These are phyloP conservation scores for Sarocladiaceae sp. DNA, from an alignment of 2,329 filamentous ascomycete genomes.

Conservation along the genomic window DNA sequence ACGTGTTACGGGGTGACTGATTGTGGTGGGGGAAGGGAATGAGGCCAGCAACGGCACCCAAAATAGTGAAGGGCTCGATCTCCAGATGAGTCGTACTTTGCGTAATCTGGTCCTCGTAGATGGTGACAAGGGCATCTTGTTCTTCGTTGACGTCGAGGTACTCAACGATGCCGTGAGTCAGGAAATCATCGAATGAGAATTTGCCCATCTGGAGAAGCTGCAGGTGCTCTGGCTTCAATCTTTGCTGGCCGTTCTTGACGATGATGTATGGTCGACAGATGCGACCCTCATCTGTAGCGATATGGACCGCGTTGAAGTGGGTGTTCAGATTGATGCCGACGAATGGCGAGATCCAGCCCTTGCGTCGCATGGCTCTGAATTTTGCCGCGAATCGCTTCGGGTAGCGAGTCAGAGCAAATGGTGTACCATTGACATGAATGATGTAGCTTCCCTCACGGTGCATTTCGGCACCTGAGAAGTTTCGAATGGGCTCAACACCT, in stretches of 20 bases:
- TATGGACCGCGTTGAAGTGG: slow-evolving; percentile 86
- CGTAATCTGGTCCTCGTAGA: slow-evolving; percentile 82
- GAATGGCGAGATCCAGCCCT: slow-evolving; percentile 91
- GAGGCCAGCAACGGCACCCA: slow-evolving; percentile 90
- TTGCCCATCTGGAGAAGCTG: slow-evolving; percentile 77
- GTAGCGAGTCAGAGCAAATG: slow-evolving; percentile 78
- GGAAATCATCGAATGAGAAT: slow-evolving; percentile 89
- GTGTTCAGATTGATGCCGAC: slow-evolving; percentile 95
- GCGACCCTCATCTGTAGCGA: slow-evolving; percentile 93
- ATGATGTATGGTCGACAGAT: slow-evolving; percentile 96
- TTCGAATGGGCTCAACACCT: slow-evolving; percentile 72
- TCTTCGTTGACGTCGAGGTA: slow-evolving; percentile 98
- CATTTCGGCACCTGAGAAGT: slow-evolving; percentile 73
- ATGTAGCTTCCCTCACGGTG: slow-evolving; percentile 81
- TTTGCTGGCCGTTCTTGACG: slow-evolving; percentile 81
- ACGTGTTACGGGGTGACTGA: slow-evolving; percentile 96
- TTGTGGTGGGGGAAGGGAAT: slow-evolving; percentile 99
- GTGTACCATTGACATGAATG: slow-evolving; percentile 93
- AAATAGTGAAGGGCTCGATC: slow-evolving; percentile 95
- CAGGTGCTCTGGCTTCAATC: slow-evolving; percentile 73
- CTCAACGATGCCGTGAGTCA: slow-evolving; percentile 85
- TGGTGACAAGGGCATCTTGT: slow-evolving; percentile 89
- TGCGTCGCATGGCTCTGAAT: slow-evolving; percentile 82
- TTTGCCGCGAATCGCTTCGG: slow-evolving; percentile 82
- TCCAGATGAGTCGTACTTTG: slow-evolving; percentile 88